Conservation (phyloP, 768 basidiomycete species). For the Saitozyma sp. region DNA sequence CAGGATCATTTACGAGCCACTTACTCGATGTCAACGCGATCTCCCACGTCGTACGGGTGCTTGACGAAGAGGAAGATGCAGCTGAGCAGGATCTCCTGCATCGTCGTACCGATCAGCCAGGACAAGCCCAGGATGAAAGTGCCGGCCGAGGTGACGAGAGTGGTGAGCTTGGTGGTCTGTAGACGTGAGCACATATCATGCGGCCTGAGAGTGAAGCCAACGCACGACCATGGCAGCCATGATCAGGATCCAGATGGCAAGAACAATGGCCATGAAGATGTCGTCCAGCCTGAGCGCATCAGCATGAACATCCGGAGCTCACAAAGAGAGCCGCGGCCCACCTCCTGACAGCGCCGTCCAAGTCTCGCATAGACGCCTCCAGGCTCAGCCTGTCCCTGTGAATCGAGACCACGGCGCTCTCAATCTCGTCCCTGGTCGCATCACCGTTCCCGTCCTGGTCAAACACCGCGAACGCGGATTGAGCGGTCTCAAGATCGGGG, state of each 20-base stretch:
- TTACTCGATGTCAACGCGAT: slow-evolving; percentile 60
- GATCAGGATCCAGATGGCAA: slow-evolving; percentile 72
- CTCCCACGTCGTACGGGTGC: slow-evolving; percentile 52
- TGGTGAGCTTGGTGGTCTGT: slow-evolving; percentile 71
- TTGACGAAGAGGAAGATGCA: slow-evolving; percentile 92
- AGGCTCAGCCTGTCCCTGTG: slow-evolving; percentile 83
- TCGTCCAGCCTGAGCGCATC: slow-evolving; percentile 64
- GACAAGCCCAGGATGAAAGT: slow-evolving; percentile 65
- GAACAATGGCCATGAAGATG: slow-evolving; percentile 75
- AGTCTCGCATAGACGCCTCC: slow-evolving; percentile 80
- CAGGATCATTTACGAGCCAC: slow-evolving; percentile 7
- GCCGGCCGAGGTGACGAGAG: slow-evolving; percentile 75
- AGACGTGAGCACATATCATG: slow-evolving; percentile 11
- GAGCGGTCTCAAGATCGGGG: slow-evolving; percentile 64
- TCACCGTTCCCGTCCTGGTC: slow-evolving; percentile 58
- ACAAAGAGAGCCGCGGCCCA: slow-evolving; percentile 10
- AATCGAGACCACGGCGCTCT: slow-evolving; percentile 64
- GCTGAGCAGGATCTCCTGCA: slow-evolving; percentile 76
- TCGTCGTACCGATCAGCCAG: slow-evolving; percentile 78
- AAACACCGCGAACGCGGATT: slow-evolving; percentile 55
- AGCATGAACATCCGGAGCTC: not conserved
- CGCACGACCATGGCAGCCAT: slow-evolving; percentile 75
- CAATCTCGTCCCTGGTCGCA: slow-evolving; percentile 61
- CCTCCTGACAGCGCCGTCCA: slow-evolving; percentile 80
- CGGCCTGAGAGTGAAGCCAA: slow-evolving; percentile 23